Conservation (phyloP, 768 basidiomycete species). For the Tremella yokohamensis region DNA sequence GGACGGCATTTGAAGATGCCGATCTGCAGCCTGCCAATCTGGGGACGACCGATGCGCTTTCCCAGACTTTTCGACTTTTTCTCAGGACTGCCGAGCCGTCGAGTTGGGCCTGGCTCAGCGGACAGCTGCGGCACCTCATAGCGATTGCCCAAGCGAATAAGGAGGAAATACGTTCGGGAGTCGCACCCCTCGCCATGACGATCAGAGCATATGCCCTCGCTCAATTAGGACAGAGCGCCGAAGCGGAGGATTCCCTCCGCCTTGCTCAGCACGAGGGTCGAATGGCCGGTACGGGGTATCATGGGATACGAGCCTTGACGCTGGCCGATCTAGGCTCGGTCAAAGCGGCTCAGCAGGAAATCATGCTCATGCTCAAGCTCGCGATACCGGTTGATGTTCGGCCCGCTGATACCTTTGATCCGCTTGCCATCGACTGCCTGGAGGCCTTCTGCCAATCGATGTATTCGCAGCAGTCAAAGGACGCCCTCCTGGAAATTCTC, state of each 20-base stretch:
- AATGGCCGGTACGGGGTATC: background rate
- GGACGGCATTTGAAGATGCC: background rate
- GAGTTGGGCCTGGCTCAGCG: slow-evolving; percentile 14
- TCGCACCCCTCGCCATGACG: background rate
- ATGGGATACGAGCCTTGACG: background rate
- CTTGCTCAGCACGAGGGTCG: background rate
- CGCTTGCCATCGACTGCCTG: no score
- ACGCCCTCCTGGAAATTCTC: no score
- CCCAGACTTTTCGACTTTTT: background rate
- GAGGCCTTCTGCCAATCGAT: no score
- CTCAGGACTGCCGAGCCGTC: slow-evolving; percentile 6
- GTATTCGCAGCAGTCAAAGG: no score
- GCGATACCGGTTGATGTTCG: no score
- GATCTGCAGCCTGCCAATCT: background rate
- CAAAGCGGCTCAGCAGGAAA: no score
- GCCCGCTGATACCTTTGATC: no score
- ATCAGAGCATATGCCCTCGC: background rate
- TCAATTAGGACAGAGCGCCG: background rate
- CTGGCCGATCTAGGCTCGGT: background rate
- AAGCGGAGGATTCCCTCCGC: background rate
- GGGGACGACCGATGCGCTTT: background rate
- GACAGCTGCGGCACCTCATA: slow-evolving; percentile 11
- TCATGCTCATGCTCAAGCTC: no score
- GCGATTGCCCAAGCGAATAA: background rate
- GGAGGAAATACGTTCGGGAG: background rate